These are phyloP conservation scores for Thuidium tamariscinum DNA, from an alignment of 225 moss, liverwort and hornwort species.

Conservation along the genomic window DNA sequence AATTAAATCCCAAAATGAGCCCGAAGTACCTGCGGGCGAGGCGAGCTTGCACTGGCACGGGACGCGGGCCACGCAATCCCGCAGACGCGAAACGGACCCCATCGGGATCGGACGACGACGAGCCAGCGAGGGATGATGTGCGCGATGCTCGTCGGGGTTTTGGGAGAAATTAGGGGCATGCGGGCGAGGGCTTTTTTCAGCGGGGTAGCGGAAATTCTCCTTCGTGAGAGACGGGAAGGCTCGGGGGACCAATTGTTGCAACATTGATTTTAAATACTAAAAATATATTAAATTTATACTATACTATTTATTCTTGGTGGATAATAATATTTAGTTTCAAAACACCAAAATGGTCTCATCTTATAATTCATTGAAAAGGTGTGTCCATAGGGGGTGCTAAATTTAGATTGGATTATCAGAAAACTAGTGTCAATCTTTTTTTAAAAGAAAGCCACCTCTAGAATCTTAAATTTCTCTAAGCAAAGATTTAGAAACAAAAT, in stretches of 20 bases:
- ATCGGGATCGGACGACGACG: background rate
- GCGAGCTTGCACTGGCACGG: background rate
- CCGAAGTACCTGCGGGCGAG: background rate
- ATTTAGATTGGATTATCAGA: background rate
- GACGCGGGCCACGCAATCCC: background rate
- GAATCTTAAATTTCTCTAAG: rapidly evolving
- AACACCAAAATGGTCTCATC: background rate
- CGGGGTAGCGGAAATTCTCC: background rate
- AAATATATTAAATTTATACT: too few species aligned
- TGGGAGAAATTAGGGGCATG: background rate
- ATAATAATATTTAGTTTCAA: background rate
- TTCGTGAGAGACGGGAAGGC: background rate
- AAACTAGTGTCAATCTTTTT: rapidly evolving
- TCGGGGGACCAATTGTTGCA: background rate
- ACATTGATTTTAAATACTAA: background rate
- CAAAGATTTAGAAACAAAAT: background rate
- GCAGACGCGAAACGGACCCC: background rate
- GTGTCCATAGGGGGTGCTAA: background rate
- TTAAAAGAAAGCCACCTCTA: rapidly evolving
- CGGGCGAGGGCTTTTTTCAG: background rate
- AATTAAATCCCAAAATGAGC: background rate
- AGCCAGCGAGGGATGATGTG: background rate
- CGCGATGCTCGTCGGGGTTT: background rate
- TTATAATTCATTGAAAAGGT: background rate
- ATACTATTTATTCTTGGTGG: too few species aligned